phyloP scores from a whole-genome alignment of 306 rosid genomes.

The Abrus pulchellus region DNA sequence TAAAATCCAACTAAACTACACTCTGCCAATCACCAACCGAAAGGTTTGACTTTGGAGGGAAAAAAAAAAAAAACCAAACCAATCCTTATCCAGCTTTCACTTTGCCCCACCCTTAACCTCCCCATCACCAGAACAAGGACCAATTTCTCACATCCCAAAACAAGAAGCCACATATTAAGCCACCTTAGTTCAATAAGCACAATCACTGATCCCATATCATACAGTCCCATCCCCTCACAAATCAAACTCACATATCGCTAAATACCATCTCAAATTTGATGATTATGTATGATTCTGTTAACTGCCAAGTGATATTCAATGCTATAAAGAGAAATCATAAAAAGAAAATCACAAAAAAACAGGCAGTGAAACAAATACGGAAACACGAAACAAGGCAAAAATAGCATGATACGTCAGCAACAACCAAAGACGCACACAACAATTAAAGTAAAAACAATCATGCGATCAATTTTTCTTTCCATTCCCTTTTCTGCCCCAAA shows the following conservation, averaged over 20 bases:
- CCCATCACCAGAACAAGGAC: background rate
- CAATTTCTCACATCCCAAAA: background rate
- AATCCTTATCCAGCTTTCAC: slow-evolving; percentile 27
- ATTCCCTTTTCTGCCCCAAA: background rate
- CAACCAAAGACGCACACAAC: slow-evolving; percentile 28
- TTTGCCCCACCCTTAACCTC: background rate
- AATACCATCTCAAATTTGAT: too few species aligned
- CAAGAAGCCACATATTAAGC: background rate
- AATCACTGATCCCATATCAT: background rate
- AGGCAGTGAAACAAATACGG: slow-evolving; percentile 44
- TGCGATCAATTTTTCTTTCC: slow-evolving; percentile 9
- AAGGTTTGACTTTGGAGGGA: slow-evolving; percentile 11
- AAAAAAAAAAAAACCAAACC: slow-evolving; percentile 28
- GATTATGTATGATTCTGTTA: too few species aligned
- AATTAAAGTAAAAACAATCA: slow-evolving; percentile 48
- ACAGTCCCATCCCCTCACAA: background rate
- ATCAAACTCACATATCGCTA: background rate
- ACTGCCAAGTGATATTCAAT: background rate
- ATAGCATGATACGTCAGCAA: slow-evolving; percentile 45
- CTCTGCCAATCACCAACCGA: slow-evolving; percentile 15
- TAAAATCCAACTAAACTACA: slow-evolving; percentile 25
- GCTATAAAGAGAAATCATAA: background rate
- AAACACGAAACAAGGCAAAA: slow-evolving; percentile 45
- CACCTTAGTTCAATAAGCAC: background rate
- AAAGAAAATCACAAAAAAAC: slow-evolving; percentile 11